A percentile compares a stretch with the other conserved stretches of the same genome.
These are phyloP conservation scores for Cryoendolithus antarcticus DNA, from an alignment of 2,329 filamentous ascomycete species.

Conservation along the genomic window DNA sequence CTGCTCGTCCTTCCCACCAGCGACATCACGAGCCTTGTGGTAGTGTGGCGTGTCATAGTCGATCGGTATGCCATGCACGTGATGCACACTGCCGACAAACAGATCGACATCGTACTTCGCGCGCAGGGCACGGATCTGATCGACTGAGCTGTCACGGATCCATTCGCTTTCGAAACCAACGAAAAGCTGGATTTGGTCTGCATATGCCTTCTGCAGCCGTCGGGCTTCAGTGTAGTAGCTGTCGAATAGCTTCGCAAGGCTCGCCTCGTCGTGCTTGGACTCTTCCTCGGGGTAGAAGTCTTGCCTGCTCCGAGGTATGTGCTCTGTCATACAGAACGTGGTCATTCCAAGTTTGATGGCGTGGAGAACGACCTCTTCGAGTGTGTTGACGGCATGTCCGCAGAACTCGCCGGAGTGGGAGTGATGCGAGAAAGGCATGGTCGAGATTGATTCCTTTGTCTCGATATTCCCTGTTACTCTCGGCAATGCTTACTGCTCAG, in stretches of 20 bases:
- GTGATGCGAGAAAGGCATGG: slow-evolving; percentile 95
- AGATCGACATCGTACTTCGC: slow-evolving; percentile 61
- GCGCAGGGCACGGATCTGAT: slow-evolving; percentile 47
- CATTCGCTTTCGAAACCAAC: slow-evolving; percentile 91
- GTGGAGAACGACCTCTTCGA: slow-evolving; percentile 71
- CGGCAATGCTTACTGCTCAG: too few relatives aligned
- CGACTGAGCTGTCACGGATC: slow-evolving; percentile 59
- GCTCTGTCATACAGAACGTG: slow-evolving; percentile 80
- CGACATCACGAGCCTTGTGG: slow-evolving; percentile 43
- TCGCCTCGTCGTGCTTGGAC: slow-evolving; percentile 26
- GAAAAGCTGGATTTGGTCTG: slow-evolving; percentile 58
- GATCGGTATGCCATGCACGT: slow-evolving; percentile 75
- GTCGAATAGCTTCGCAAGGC: slow-evolving; percentile 45
- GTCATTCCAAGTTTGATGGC: slow-evolving; percentile 70
- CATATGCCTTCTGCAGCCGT: slow-evolving; percentile 59
- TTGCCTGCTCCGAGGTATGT: slow-evolving; percentile 70
- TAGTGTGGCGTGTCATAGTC: slow-evolving; percentile 69
- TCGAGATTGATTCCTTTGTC: too few relatives aligned
- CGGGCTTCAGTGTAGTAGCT: slow-evolving; percentile 65
- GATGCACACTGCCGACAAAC: slow-evolving; percentile 88
- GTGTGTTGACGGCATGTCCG: slow-evolving; percentile 70
- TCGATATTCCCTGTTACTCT: too few relatives aligned
- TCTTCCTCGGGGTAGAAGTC: slow-evolving; percentile 88
- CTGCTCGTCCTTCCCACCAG: slow-evolving; percentile 54
- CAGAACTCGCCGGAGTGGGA: slow-evolving; percentile 98